A percentile compares a stretch with the other conserved stretches of the same genome.
These are phyloP conservation scores for Zasmidium citrigriseum DNA, from an alignment of 2,329 filamentous ascomycete species.

Conservation along the genomic window DNA sequence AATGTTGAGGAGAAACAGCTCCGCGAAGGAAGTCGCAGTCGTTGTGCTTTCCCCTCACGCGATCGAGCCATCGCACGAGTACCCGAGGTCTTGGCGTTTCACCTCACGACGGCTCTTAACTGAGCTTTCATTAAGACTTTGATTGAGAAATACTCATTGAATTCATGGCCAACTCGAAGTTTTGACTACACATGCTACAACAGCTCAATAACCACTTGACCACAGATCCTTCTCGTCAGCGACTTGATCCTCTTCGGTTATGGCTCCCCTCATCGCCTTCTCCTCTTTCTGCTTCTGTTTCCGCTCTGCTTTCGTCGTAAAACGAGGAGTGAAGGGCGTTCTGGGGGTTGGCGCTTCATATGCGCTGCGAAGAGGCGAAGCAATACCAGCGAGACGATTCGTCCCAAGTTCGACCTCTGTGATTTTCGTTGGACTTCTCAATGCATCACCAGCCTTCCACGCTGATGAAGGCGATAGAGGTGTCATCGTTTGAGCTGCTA, in stretches of 20 bases:
- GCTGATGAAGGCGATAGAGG: slow-evolving; percentile 1
- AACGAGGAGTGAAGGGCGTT: slow-evolving; percentile 69
- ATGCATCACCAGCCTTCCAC: not conserved
- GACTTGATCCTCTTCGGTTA: slow-evolving; percentile 63
- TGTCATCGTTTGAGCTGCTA: not conserved
- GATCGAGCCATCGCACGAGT: not conserved
- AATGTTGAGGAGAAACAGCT: not conserved
- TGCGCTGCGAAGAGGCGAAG: not conserved
- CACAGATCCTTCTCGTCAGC: slow-evolving; percentile 64
- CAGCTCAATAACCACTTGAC: slow-evolving; percentile 35
- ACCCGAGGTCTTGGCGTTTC: not conserved
- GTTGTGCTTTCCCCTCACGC: not conserved
- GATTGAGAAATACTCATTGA: too few species aligned
- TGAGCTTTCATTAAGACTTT: not conserved
- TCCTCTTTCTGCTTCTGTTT: slow-evolving; percentile 67
- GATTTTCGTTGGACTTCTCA: not conserved
- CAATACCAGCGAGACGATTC: not conserved
- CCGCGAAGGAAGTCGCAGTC: not conserved
- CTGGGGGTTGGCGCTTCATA: not conserved
- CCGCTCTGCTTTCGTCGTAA: slow-evolving; percentile 69
- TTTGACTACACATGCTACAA: not conserved
- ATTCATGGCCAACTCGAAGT: not conserved
- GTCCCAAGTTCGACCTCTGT: not conserved
- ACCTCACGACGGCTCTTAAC: too few species aligned
- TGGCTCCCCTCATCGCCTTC: slow-evolving; percentile 53